Evolutionary conservation across 2,329 filamentous ascomycete species (phyloP), one percentile per base, ranked within the genome.

Genomic region (Cryphonectria parasitica): DNA sequence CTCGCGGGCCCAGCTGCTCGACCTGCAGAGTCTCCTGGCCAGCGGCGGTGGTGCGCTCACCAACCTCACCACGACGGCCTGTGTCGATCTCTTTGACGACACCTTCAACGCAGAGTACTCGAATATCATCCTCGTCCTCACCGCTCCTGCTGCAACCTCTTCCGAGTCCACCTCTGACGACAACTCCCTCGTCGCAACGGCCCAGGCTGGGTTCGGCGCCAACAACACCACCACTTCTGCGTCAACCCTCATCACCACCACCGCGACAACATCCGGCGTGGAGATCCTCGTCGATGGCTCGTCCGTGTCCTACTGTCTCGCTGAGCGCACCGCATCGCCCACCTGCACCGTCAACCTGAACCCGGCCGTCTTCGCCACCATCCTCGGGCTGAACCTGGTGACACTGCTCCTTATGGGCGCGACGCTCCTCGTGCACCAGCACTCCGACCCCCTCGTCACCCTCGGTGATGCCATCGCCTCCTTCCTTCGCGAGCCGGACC

Each of bases 391-490:
- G 64, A 84, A 84, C 72, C 77, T 81, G 1, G 72, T 82, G 60
- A 78, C 78, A 6, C 76, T 83, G 61, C 75, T 80, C 28, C 69
- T 76, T 41, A 76, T 78, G n/a, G 78, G 75, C 70, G 72, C 74
- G 61, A 75, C 76, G 45, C 77, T 82, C 3, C 62, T 76, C 25
- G 77, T 77, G 11, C 39, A 39, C 61, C 72, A 73, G 43, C 77
- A 76, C 25, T 83, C 84, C 73, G 76, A 77, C 22, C 85, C 84
- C 0, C 80, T 87, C 5, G 81, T 83, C 22, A 87, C 85, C 0
- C 78, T 87, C 3, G 85, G 85, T 43, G 86, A 87, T 72, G 83
- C 83, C 39, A 77, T 87, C n/a, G 75, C 80, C 6, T 87, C 85
- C 1, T 87, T 87, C 69, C 80, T 87, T 62, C 76, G 78, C 17